Evolutionary conservation across 2,329 filamentous ascomycete species (phyloP).

Genomic region (Fusarium camptoceras): DNA sequence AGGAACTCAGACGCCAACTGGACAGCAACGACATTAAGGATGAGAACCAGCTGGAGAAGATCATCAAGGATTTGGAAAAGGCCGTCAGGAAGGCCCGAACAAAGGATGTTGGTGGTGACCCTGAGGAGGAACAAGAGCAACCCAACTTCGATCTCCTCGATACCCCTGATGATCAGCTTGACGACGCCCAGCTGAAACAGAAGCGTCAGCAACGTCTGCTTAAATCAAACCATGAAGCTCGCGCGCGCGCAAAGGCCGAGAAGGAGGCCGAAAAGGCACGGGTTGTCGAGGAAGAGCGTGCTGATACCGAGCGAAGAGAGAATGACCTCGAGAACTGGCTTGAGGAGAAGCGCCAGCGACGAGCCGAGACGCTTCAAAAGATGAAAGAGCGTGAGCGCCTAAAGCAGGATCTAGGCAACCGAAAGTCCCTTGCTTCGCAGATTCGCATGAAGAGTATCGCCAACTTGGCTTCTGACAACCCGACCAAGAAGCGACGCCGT

Average conservation of each 20-base stretch:
- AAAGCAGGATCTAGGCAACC: conserved; percentile 94
- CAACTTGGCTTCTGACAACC: conserved; percentile 91
- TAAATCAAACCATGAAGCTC: conserved; percentile 94
- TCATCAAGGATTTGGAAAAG: conserved; percentile 89
- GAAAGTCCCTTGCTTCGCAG: conserved; percentile 94
- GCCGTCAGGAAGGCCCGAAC: conserved; percentile 90
- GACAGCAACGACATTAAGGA: conserved; percentile 94
- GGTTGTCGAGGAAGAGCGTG: conserved; percentile 82
- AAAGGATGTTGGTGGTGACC: conserved; percentile 87
- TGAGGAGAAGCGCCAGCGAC: conserved; percentile 79
- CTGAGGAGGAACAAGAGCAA: conserved; percentile 82
- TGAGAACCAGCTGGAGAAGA: conserved; percentile 84
- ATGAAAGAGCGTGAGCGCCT: conserved; percentile 95
- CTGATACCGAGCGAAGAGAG: conserved; percentile 85
- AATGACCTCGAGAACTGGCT: conserved; percentile 90
- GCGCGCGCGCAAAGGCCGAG: conserved; percentile 92
- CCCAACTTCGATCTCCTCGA: conserved; percentile 91
- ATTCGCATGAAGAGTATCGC: conserved; percentile 99
- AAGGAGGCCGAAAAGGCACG: conserved; percentile 93
- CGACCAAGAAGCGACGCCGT: conserved; percentile 83
- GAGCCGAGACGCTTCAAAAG: conserved; percentile 76
- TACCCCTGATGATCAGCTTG: conserved; percentile 89
- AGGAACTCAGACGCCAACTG: conserved; percentile 86
- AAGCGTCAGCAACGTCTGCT: conserved; percentile 93
- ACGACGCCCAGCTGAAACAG: conserved; percentile 89